phyloP scores from a whole-genome alignment of 345 rosid genomes.

The Citrus reticulata region DNA sequence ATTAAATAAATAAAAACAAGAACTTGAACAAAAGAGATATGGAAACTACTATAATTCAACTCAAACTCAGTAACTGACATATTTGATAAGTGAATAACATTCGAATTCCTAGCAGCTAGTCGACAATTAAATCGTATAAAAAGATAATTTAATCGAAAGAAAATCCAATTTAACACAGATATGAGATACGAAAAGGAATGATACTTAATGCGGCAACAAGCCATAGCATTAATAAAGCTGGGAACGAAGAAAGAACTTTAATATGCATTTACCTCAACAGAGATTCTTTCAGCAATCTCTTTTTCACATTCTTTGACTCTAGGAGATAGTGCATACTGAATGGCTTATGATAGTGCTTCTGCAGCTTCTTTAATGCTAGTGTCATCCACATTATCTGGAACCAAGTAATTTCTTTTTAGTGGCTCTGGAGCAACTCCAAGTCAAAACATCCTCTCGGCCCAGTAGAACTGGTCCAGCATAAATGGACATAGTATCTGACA shows the following conservation, averaged over 20 bases:
- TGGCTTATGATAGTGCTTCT: slow-evolving; percentile 45
- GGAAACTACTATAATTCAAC: neutral
- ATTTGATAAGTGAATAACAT: neutral
- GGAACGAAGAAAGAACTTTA: neutral
- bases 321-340: slow-evolving; percentile 52
- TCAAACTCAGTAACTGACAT: neutral
- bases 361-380: slow-evolving; percentile 42
- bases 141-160: neutral
- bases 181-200: neutral
- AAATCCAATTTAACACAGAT: neutral
- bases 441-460: slow-evolving; percentile 95
- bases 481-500: slow-evolving; percentile 83
- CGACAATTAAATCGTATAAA: neutral
- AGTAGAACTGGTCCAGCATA: slow-evolving; percentile 86
- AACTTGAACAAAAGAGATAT: neutral
- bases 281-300: slow-evolving; percentile 50
- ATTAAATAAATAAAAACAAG: neutral
- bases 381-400: slow-evolving; percentile 42
- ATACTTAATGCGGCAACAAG: neutral
- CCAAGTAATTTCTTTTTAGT: slow-evolving; percentile 49
- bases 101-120: neutral
- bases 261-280: slow-evolving; percentile 52
- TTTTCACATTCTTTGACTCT: slow-evolving; percentile 43
- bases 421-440: slow-evolving; percentile 88
- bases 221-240: no score